Evolutionary conservation across 768 basidiomycete genomes (phyloP), one percentile per base, ranked within the genome.

Genomic region (Tephrocybe sp.): DNA sequence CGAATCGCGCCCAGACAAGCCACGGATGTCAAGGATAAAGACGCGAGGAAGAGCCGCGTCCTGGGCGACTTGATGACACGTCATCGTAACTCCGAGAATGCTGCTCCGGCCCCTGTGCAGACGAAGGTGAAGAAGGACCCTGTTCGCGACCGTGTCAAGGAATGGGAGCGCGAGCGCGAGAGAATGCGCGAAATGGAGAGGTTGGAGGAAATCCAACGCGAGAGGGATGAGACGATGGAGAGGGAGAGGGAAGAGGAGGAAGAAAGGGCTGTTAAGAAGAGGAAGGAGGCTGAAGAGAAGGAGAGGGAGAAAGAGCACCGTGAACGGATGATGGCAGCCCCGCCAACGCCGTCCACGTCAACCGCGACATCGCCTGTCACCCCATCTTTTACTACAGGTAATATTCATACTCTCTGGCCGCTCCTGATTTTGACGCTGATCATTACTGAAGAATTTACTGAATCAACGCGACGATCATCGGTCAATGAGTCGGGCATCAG

Each of bases 111-210:
- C 28, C 45, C 50, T 24, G 41, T 34, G 28, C 34, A 51, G 49
- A 40, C 45, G 47, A 53, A 26, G 59, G 56, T 16, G 62, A 60
- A 69, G 51, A 76, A 75, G 44, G 78, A 77, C 37, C 71, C 66
- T 46, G 78, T 77, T 15, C 77, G 75, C 49, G 79, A 87, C 50
- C 74, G 88, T 9, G 83, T 89, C 56, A 74, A 74, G 55, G 87
- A 89, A 57, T 90, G 88, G 87, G 87, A 90, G 61, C 71, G 82
- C 34, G 87, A 89, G 64, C 76, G 79, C 28, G 76, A 83, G 65
- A 71, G 86, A 51, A 65, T 89, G 60, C 75, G 87, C 57, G 86
- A 88, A 72, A 83, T 87, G 74, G 77, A 76, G 52, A 71, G 73
- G 51, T 51, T 86, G 59, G 75, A 83, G 60, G 86, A 88, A 60